Conservation (phyloP, 169 alveolate species). For the Perkinsus chesapeaki region DNA sequence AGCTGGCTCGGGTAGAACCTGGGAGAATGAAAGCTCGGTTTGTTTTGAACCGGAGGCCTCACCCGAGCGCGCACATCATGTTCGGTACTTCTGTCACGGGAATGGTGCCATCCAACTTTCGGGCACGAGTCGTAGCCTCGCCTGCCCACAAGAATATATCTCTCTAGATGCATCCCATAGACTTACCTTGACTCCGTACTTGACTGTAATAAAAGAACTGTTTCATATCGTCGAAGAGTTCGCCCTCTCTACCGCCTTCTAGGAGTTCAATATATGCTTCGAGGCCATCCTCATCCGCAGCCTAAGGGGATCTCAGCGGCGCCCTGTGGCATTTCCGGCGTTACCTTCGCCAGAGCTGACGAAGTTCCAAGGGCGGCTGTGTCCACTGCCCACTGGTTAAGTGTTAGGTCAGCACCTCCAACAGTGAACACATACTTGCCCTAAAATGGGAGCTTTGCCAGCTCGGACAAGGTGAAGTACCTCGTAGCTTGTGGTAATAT, state of each 20-base stretch:
- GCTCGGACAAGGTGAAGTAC: background rate
- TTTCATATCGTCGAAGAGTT: slow-evolving; percentile 64
- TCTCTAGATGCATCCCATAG: too few relatives aligned
- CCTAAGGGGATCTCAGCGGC: background rate
- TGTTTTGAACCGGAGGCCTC: background rate
- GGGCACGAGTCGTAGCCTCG: slow-evolving; percentile 79
- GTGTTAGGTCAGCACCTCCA: slow-evolving; percentile 75
- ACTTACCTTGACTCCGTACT: slow-evolving; percentile 62
- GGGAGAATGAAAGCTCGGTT: background rate
- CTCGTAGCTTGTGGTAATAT: slow-evolving; percentile 33
- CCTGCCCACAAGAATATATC: background rate
- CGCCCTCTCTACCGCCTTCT: slow-evolving; percentile 75
- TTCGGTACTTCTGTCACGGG: slow-evolving; percentile 68
- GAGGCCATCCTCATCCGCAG: slow-evolving; percentile 6
- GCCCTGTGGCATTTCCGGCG: background rate
- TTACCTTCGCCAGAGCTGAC: background rate
- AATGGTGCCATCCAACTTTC: slow-evolving; percentile 71
- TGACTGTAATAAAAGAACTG: slow-evolving; percentile 83
- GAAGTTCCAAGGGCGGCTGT: slow-evolving; percentile 54
- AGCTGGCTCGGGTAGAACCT: slow-evolving; percentile 68
- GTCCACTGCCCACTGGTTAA: slow-evolving; percentile 75
- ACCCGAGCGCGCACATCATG: slow-evolving; percentile 79
- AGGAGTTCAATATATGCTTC: slow-evolving; percentile 63
- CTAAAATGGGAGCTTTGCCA: background rate
- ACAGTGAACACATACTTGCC: slow-evolving; percentile 68